Evolutionary conservation across 495 filamentous ascomycete species (phyloP).

Genomic region (Amniculicola lignicola): DNA sequence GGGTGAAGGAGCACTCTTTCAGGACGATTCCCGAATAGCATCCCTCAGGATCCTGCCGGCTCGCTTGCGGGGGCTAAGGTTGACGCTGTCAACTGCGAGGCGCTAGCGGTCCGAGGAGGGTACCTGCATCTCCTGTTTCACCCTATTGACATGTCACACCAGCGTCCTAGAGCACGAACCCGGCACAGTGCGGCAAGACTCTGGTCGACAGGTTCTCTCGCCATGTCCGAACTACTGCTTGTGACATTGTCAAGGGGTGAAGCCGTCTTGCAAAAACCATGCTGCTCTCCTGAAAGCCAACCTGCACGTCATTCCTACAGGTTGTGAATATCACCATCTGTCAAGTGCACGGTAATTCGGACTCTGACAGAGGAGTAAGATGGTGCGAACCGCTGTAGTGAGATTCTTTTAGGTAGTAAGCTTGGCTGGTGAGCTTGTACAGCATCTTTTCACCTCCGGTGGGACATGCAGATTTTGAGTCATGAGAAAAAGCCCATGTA

Average conservation of each 20-base stretch:
- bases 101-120: slow-evolving; percentile 2
- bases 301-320: too few species aligned
- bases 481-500: too few species aligned
- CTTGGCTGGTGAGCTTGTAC: too few species aligned
- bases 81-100: background rate
- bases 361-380: too few species aligned
- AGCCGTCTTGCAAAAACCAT: background rate
- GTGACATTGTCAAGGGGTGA: background rate
- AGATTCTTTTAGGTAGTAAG: too few species aligned
- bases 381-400: too few species aligned
- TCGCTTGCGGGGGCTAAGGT: background rate
- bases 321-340: too few species aligned
- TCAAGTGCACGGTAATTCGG: too few species aligned
- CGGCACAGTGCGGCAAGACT: background rate
- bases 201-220: background rate
- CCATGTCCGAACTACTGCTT: background rate
- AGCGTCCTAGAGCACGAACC: background rate
- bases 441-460: too few species aligned
- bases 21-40: background rate
- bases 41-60: slow-evolving; percentile 8
- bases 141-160: background rate
- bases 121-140: slow-evolving; percentile 15
- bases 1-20: background rate
- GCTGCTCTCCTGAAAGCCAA: too few species aligned
- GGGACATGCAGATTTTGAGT: too few species aligned